Evolutionary conservation across 495 filamentous ascomycete species (phyloP).

Genomic region (Clavariopsis aquatica): DNA sequence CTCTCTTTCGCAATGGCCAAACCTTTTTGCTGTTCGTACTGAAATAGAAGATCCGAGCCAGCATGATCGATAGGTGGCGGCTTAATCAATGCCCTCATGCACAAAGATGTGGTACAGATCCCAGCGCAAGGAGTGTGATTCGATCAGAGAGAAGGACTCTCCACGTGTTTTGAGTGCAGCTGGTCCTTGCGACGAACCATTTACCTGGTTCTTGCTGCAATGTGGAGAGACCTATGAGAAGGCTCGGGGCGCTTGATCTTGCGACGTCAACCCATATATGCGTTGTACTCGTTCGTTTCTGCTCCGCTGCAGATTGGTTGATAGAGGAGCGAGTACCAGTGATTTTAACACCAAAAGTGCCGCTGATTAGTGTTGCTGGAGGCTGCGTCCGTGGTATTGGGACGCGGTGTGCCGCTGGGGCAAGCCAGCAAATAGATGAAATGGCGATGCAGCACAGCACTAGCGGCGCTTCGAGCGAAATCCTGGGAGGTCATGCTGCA

Average conservation of each 20-base stretch:
- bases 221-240: constrained; percentile 23
- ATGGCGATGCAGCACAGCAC: constrained; percentile 1
- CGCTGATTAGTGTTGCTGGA: constrained; percentile 10
- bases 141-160: constrained; percentile 9
- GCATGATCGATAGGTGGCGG: constrained; percentile 20
- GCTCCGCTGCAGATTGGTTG: neutral
- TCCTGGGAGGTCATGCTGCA: neutral
- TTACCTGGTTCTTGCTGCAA: constrained; percentile 14
- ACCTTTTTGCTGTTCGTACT: neutral
- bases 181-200: constrained; percentile 17
- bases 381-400: constrained; percentile 21
- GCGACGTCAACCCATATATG: constrained; percentile 2
- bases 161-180: constrained; percentile 26
- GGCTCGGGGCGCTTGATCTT: constrained; percentile 14
- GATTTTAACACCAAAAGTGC: neutral
- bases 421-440: constrained; percentile 13
- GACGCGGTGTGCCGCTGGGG: constrained; percentile 2
- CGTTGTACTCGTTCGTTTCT: neutral
- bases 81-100: constrained; percentile 17
- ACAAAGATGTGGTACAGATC: constrained; percentile 10
- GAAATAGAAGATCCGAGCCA: constrained; percentile 5
- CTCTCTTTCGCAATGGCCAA: neutral
- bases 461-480: constrained; percentile 18
- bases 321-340: too few relatives aligned
- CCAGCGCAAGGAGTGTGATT: constrained; percentile 15